Evolutionary conservation across 306 rosid genomes (phyloP), one percentile per base, ranked within the genome.

Genomic region (Gillenia trifoliata): DNA sequence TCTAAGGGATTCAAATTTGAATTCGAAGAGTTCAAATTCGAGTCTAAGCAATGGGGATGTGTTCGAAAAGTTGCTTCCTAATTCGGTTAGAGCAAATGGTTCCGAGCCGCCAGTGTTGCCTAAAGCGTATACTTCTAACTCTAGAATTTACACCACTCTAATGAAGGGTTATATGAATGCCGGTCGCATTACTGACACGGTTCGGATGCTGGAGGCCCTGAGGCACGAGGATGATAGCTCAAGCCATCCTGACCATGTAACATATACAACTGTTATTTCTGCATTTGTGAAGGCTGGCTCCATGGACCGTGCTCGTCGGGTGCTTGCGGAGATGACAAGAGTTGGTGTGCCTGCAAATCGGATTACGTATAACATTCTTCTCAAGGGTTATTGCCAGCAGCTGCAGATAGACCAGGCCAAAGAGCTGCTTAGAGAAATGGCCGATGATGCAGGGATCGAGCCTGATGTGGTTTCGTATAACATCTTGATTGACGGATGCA

Each of bases 101-200:
- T 22, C 45, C 19, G 92, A 91, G 77, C 82, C 87, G 17, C 93
- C 89, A 2, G 73, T 91, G 82, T 77, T 94, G 85, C 85, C 95
- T 1, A 86, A 82, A 82, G 80, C 62, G 0, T 94, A 80, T 77
- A 74, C 92, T 68, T 90, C 93, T 3, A 63, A 94, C 78, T 80
- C 98, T 7, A 89, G 98, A 81, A 87, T 90, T 25, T 94, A 89
- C 83, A 94, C 97, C 20, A 88, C 97, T 67, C 78, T 94, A 30
- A 94, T 94, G 98, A 94, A 94, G 73, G 97, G 97, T 63, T 94
- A 94, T 72, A 91, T 94, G 98, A 87, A 86, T 43, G 88, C 81
- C 3, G 96, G 97, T 23, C 91, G 98, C 9, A 96, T 90, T 23
- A 54, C 78, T 2, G 98, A 94, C 57, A 89, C 98, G 0, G 96